A percentile compares a stretch with the other conserved stretches of the same genome.
Evolutionary conservation across 768 basidiomycete genomes (phyloP).

Genomic region (Exidia glandulosa): DNA sequence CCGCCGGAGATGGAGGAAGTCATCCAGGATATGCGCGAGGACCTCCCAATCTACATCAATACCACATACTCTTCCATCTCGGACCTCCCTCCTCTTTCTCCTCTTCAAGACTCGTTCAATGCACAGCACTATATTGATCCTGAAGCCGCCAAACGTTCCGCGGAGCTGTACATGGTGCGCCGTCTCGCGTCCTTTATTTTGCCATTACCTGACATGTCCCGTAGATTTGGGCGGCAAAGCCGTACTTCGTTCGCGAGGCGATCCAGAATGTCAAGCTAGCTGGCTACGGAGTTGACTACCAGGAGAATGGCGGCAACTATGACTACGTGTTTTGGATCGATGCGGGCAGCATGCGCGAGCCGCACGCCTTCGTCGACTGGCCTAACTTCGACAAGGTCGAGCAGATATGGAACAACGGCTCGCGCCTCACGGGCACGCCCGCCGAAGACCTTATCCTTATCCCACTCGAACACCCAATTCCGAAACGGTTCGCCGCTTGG

Average conservation of each 20-base stretch:
- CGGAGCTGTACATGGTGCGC: conserved; percentile 35
- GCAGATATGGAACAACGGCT: conserved; percentile 28
- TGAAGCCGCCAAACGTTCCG: conserved; percentile 30
- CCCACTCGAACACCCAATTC: conserved; percentile 30
- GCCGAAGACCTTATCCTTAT: conserved; percentile 39
- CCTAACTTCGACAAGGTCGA: conserved; percentile 32
- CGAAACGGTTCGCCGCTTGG: conserved; percentile 24
- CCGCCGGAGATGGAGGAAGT: conserved; percentile 26
- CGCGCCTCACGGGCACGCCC: conserved; percentile 16
- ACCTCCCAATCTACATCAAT: conserved; percentile 27
- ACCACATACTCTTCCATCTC: conserved; percentile 36
- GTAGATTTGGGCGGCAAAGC: conserved; percentile 39
- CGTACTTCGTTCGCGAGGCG: conserved; percentile 37
- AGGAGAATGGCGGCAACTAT: conserved; percentile 15
- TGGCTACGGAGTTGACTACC: conserved; percentile 11
- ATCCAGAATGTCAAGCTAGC: conserved; percentile 11
- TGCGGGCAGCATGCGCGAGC: conserved; percentile 38
- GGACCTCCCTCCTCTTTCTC: conserved; percentile 33
- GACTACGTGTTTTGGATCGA: conserved; percentile 51
- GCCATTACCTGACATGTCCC: background rate
- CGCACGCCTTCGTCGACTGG: conserved; percentile 37
- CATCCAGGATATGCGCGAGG: background rate
- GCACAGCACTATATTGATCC: conserved; percentile 36
- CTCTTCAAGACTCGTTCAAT: conserved; percentile 23
- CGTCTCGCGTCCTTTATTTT: too few species aligned